Evolutionary conservation across 2,329 filamentous ascomycete species (phyloP).

Genomic region (Penicillium palitans): DNA sequence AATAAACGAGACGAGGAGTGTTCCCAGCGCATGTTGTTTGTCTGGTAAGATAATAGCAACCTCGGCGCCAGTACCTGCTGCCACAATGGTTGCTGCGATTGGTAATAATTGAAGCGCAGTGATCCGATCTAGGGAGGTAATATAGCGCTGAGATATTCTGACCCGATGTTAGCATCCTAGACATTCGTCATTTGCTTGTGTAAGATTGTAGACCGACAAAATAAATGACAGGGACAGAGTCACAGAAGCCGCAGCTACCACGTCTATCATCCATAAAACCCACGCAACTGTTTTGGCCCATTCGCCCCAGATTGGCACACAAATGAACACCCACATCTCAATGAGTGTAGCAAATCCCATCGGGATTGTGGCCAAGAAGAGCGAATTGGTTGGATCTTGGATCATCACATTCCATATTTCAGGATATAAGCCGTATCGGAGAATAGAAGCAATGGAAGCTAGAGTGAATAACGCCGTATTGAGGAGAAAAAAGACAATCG

Average conservation of each 20-base stretch:
- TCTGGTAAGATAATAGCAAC: constrained; percentile 62
- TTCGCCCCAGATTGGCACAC: constrained; percentile 56
- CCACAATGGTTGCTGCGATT: constrained; percentile 66
- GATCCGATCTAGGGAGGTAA: constrained; percentile 53
- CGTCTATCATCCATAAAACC: constrained; percentile 54
- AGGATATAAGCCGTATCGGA: constrained; percentile 63
- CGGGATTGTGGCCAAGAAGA: constrained; percentile 65
- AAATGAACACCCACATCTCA: constrained; percentile 61
- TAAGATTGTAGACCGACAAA: constrained; percentile 45
- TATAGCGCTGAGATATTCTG: constrained; percentile 38
- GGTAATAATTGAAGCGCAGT: constrained; percentile 67
- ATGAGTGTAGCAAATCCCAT: constrained; percentile 67
- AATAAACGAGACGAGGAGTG: constrained; percentile 64
- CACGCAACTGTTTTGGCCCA: constrained; percentile 52
- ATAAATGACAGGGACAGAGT: constrained; percentile 55
- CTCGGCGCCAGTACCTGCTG: constrained; percentile 63
- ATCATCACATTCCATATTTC: constrained; percentile 66
- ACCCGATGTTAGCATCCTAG: constrained; percentile 27
- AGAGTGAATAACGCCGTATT: constrained; percentile 60
- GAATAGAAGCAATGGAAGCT: constrained; percentile 56
- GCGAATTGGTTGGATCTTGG: constrained; percentile 61
- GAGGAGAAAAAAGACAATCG: constrained; percentile 60
- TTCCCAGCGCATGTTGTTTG: constrained; percentile 57
- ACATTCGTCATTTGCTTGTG: background rate
- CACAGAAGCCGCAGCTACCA: constrained; percentile 45